A percentile compares a stretch with the other conserved stretches of the same genome.
Conservation (phyloP, 306 rosid genomes). For the Gynostemma pentaphyllum region DNA sequence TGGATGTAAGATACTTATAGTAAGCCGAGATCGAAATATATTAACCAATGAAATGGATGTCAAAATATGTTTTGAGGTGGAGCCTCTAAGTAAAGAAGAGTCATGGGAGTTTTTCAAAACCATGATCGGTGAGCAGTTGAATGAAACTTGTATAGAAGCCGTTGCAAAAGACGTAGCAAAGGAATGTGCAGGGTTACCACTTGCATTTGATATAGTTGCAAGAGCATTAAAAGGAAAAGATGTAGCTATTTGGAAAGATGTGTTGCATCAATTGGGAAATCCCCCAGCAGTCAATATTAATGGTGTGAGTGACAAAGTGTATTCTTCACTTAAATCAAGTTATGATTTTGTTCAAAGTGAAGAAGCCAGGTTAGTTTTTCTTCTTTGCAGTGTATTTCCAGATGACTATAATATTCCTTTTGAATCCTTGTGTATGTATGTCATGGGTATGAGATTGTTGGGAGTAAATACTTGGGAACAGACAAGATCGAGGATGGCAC, state of each 20-base stretch:
- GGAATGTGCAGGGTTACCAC: conserved; percentile 6
- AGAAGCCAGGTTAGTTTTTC: too few relatives aligned
- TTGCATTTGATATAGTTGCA: conserved; percentile 1
- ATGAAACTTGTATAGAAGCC: neutral
- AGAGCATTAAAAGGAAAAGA: neutral
- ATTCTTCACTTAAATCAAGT: too few relatives aligned
- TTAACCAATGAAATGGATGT: conserved; percentile 12
- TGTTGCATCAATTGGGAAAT: too few relatives aligned
- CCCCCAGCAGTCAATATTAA: too few relatives aligned
- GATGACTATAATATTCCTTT: too few relatives aligned
- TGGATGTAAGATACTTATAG: conserved; percentile 25
- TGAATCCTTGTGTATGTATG: too few relatives aligned
- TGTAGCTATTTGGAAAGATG: too few relatives aligned
- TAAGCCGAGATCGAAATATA: conserved; percentile 20
- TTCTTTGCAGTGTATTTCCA: too few relatives aligned
- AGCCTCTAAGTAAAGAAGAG: conserved; percentile 16
- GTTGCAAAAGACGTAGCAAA: neutral
- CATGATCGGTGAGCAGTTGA: conserved; percentile 13
- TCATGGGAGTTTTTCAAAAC: conserved; percentile 27
- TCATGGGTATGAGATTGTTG: too few relatives aligned
- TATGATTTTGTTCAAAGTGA: too few relatives aligned
- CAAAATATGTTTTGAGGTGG: conserved; percentile 7
- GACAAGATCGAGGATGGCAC: neutral
- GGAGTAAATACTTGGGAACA: neutral
- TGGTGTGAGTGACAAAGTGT: too few relatives aligned